phyloP scores from a whole-genome alignment of 1,139 yeast species.

The Geotrichum fermentans region DNA sequence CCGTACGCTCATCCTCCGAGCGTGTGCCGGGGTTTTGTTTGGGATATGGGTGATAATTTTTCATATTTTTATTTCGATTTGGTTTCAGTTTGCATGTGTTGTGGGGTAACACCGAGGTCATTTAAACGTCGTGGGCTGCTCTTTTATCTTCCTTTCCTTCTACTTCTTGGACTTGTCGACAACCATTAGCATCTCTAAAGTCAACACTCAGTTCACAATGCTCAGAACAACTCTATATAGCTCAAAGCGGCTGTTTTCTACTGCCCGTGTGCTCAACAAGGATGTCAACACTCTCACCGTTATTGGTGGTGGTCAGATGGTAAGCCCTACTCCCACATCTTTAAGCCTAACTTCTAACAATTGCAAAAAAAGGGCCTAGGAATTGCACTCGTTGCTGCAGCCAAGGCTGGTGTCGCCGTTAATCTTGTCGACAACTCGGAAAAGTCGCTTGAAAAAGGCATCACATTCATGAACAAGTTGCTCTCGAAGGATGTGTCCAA shows the following conservation, averaged over 20 bases:
- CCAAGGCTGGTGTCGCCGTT: constrained; percentile 40
- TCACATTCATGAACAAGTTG: constrained; percentile 33
- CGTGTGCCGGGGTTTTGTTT: too few relatives aligned
- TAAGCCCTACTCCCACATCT: not conserved
- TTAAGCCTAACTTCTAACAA: not conserved
- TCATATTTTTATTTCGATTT: too few relatives aligned
- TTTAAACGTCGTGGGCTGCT: too few relatives aligned
- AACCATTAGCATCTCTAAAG: too few relatives aligned
- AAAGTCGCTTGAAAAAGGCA: constrained; percentile 35
- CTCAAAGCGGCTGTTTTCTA: constrained; percentile 17
- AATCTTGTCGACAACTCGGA: constrained; percentile 38
- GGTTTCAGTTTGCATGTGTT: too few relatives aligned
- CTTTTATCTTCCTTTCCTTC: not conserved
- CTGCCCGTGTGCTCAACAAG: constrained; percentile 12
- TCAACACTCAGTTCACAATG: too few relatives aligned
- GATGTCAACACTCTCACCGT: constrained; percentile 33
- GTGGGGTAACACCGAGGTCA: too few relatives aligned
- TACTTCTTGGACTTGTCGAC: too few relatives aligned
- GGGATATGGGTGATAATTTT: too few relatives aligned
- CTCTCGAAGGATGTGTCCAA: constrained; percentile 39
- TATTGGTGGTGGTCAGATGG: constrained; percentile 42
- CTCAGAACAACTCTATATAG: not conserved
- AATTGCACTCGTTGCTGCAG: constrained; percentile 43
- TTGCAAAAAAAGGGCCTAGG: constrained; percentile 37
- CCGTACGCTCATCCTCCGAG: too few relatives aligned